A percentile compares a stretch with the other conserved stretches of the same genome.
phyloP scores from a whole-genome alignment of 2,329 filamentous ascomycete species.

The Alternaria brassicae region DNA sequence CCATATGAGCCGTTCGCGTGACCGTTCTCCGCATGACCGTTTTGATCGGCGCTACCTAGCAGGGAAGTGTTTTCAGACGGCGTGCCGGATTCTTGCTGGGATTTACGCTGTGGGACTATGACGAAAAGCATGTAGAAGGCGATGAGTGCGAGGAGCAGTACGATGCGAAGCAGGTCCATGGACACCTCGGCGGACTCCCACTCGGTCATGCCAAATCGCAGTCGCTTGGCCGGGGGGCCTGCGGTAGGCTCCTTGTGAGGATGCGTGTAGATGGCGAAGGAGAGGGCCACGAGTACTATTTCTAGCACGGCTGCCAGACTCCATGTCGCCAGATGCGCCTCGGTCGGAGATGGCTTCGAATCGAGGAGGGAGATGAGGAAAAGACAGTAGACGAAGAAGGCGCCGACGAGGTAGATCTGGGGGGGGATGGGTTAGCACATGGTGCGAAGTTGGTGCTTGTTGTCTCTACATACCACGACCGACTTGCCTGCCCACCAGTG shows the following conservation, averaged over 20 bases:
- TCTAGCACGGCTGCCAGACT: conserved; percentile 75
- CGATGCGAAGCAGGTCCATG: conserved; percentile 72
- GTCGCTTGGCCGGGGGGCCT: conserved; percentile 22
- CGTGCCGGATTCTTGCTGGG: conserved; percentile 30
- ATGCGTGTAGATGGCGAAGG: conserved; percentile 71
- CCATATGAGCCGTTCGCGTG: conserved; percentile 64
- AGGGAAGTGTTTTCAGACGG: conserved; percentile 69
- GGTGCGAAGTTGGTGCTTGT: not conserved
- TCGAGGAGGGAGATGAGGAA: conserved; percentile 87
- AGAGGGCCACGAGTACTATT: conserved; percentile 71
- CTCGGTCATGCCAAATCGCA: conserved; percentile 53
- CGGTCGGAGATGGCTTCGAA: conserved; percentile 78
- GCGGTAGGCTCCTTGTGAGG: conserved; percentile 70
- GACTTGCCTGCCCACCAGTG: conserved; percentile 85
- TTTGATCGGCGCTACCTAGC: conserved; percentile 57
- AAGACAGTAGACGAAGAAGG: conserved; percentile 86
- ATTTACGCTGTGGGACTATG: conserved; percentile 39
- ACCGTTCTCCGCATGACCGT: conserved; percentile 56
- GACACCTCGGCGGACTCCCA: conserved; percentile 72
- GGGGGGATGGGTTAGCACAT: not conserved
- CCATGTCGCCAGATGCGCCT: conserved; percentile 84
- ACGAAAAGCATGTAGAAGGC: conserved; percentile 66
- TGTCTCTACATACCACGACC: conserved; percentile 67
- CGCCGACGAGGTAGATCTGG: conserved; percentile 85
- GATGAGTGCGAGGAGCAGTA: conserved; percentile 67